phyloP scores from a whole-genome alignment of 768 basidiomycete genomes.

The Hebeloma cylindrosporum region DNA sequence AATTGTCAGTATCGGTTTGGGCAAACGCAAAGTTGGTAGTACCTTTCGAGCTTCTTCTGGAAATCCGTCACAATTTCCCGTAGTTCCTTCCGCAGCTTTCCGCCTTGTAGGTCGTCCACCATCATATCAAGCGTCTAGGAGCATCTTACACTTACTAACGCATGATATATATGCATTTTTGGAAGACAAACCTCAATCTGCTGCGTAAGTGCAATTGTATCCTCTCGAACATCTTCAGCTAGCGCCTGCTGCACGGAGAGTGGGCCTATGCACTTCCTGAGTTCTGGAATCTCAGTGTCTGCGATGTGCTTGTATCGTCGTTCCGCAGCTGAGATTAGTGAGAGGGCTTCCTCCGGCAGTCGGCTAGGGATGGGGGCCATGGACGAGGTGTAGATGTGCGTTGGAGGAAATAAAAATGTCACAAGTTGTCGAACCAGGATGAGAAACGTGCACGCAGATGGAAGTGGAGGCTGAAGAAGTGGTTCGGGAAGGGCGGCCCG shows the following conservation, averaged over 20 bases:
- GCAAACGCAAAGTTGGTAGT: constrained; percentile 10
- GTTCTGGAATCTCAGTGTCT: constrained; percentile 72
- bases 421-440: no score
- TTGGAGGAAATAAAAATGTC: no score
- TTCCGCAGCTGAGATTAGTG: constrained; percentile 51
- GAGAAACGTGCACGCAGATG: no score
- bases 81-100: constrained; percentile 49
- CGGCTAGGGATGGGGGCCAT: constrained; percentile 67
- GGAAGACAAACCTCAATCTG: constrained; percentile 64
- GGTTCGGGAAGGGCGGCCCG: no score
- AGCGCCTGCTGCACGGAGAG: constrained; percentile 69
- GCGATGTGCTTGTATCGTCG: constrained; percentile 63
- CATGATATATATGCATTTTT: neutral
- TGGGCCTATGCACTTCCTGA: constrained; percentile 69
- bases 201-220: constrained; percentile 58
- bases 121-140: constrained; percentile 63
- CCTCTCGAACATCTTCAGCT: constrained; percentile 74
- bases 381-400: no score
- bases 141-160: constrained; percentile 17
- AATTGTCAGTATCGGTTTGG: constrained; percentile 1
- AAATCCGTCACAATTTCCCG: constrained; percentile 51
- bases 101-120: constrained; percentile 70
- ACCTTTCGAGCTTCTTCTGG: constrained; percentile 51
- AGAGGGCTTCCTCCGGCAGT: constrained; percentile 50
- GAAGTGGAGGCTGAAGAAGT: no score